Percentiles rank a stretch among this genome's conserved stretches.
phyloP scores from a whole-genome alignment of 768 basidiomycete genomes.

The Mycena epipterygia region DNA sequence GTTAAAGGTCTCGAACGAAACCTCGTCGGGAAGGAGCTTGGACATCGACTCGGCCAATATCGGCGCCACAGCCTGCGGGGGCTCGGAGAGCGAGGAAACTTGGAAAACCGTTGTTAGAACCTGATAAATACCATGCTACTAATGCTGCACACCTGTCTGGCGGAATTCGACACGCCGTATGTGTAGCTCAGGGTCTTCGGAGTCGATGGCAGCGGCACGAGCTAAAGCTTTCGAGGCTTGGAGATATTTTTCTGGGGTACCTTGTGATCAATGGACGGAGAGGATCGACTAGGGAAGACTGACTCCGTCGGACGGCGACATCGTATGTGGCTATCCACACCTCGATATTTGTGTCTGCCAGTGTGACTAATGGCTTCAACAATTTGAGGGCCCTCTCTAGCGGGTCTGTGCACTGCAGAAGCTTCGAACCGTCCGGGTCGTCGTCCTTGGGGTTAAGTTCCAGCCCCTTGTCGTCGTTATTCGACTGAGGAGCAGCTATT shows the following conservation, averaged over 20 bases:
- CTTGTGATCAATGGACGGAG: constrained; percentile 1
- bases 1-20: constrained; percentile 77
- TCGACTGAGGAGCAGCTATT: constrained; percentile 50
- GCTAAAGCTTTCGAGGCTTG: constrained; percentile 82
- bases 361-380: constrained; percentile 70
- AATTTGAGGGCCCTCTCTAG: constrained; percentile 84
- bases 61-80: constrained; percentile 61
- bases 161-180: constrained; percentile 77
- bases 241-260: constrained; percentile 76
- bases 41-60: constrained; percentile 63
- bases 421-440: constrained; percentile 85
- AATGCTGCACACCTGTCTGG: constrained; percentile 57
- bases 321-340: constrained; percentile 86
- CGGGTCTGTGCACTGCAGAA: constrained; percentile 72
- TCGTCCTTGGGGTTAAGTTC: constrained; percentile 78
- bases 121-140: not conserved
- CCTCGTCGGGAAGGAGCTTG: constrained; percentile 67
- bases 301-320: constrained; percentile 86
- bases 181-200: constrained; percentile 78
- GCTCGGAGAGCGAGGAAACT: constrained; percentile 63
- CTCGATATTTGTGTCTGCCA: constrained; percentile 68
- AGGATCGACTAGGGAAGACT: constrained; percentile 41
- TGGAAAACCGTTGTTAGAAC: constrained; percentile 11
- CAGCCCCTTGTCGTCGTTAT: constrained; percentile 79
- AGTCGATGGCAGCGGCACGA: constrained; percentile 65